Base-by-base conservation (phyloP, 2,329 filamentous ascomycete genomes). In the Exophiala bonariae region DNA sequence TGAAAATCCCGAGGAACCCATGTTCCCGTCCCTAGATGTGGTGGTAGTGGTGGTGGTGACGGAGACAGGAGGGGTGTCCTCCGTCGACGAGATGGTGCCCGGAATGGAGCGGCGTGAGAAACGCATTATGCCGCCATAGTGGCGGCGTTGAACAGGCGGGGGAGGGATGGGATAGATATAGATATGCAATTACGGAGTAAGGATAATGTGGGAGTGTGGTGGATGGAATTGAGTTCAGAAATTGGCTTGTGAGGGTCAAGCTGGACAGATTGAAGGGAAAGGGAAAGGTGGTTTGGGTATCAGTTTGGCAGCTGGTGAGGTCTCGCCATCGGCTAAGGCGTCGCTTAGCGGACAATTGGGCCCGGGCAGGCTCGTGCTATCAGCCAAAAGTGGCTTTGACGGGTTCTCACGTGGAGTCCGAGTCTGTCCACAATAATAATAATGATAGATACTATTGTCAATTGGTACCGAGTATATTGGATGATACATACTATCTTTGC, bases 111-210 rank as follows among this genome's bases (percentile, higher is more conserved):
- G 47, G 23, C 35, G 28, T 26, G 39, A 6, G 17, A 38, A 39
- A 34, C 30, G 36, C 39, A 35, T 47, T 36, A 54, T 41, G 45
- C 52, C 52, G 52, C 52, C 52, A 54, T 54, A 10, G n/a, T 45
- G 40, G 47, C 47, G 47, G 44, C 48, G n/a, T 10, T 23, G 9
- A 31, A 30, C 18, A 13, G 3, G 14, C 17, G 32, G 5, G 16
- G 33, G 28, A 38, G 32, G 41, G 18, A 26, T 10, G 26, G 23
- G 9, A 20, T 22, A 22, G 41, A 26, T 47, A 39, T 41, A 43
- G 36, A 47, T 37, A 37, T 7, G n/a, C n/a, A 11, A 22, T 17
- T 32, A 11, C 35, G 13, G 6, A 18, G 19, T 10, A 18, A 38
- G 14, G 11, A 13, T 8, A 38, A 14, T 34, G 32, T 34, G 17